Evolutionary conservation across 2,329 filamentous ascomycete genomes (phyloP).

Genomic region (Cytospora piceicola): DNA sequence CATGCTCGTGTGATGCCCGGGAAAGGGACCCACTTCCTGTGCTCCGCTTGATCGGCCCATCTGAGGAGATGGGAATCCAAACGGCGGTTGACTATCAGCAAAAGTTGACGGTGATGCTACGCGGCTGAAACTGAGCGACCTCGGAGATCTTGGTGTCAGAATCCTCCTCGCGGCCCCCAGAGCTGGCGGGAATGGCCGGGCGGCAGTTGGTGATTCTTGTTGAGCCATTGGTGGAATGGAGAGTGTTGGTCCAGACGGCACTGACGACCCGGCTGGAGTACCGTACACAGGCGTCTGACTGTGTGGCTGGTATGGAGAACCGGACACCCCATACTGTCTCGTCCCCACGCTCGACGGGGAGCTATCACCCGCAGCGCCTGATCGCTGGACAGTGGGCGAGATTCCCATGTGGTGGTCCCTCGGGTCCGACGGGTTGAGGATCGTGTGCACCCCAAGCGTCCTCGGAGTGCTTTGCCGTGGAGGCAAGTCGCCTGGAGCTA

Average conservation of each 20-base stretch:
- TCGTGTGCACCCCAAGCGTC: constrained; percentile 48
- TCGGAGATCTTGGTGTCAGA: constrained; percentile 63
- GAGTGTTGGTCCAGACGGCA: constrained; percentile 22
- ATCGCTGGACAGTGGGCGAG: constrained; percentile 31
- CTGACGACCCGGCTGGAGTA: constrained; percentile 22
- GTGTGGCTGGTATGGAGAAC: constrained; percentile 32
- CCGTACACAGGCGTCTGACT: constrained; percentile 18
- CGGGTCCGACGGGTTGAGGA: constrained; percentile 48
- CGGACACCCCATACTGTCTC: constrained; percentile 33
- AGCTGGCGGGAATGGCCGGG: constrained; percentile 28
- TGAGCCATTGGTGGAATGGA: constrained; percentile 29
- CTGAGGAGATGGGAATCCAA: constrained; percentile 35
- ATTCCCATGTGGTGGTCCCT: constrained; percentile 33
- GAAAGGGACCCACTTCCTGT: constrained; percentile 34
- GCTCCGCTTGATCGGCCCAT: constrained; percentile 22
- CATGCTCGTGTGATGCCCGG: constrained; percentile 30
- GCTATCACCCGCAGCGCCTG: constrained; percentile 32
- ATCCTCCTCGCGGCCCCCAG: constrained; percentile 49
- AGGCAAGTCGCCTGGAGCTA: constrained; percentile 39
- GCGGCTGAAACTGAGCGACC: constrained; percentile 54
- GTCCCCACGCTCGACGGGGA: constrained; percentile 33
- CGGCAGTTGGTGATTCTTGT: constrained; percentile 26
- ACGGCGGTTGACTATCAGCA: constrained; percentile 38
- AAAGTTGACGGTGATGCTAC: constrained; percentile 37
- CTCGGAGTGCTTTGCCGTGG: constrained; percentile 40